Evolutionary conservation across 208 protist genomes (phyloP), one percentile per base, ranked within the genome.

Genomic region (Crithidia mellificae): DNA sequence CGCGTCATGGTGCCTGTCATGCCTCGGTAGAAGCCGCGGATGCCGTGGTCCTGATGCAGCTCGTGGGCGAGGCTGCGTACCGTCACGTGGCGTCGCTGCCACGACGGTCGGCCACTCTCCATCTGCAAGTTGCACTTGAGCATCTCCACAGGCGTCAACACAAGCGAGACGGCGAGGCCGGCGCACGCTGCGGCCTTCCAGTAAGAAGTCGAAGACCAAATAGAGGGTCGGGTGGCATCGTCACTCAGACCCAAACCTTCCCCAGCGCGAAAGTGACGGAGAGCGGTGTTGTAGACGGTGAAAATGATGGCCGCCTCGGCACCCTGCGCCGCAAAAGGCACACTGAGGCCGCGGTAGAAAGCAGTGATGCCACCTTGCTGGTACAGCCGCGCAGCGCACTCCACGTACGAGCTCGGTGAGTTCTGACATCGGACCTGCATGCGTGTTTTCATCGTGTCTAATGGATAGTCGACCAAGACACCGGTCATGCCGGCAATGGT

Each of bases 371-470:
- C 91, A 5, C 83, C 88, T 15, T 79, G 44, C 8, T 57, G 63
- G 41, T 84, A 71, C 17, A 88, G 55, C 12, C 43, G 41, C 2
- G 44, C 7, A 6, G 72, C 69, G 53, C 83, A 91, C 39, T 88
- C 53, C 38, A 29, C 30, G 64, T 88, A 91, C 30, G 52, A 61
- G 63, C 11, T 19, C n/a, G 6, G 52, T 5, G n/a, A 24, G 29
- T 11, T 25, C 12, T 22, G 9, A 27, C 63, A 65, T 54, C 74
- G 49, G 17, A 77, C 76, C 56, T 96, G 88, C 72, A 94, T 78
- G 27, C 81, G 85, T 27, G 88, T 90, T 67, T 96, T 96, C 5
- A 94, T 17, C 17, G 88, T 93, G 68, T 96, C 91, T n/a, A 96
- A 72, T 17, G 88, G 91, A 72, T 92, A 96, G 63, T 95, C 90